phyloP scores from a whole-genome alignment of 257 asterid genomes.

The Jacaranda mimosifolia region DNA sequence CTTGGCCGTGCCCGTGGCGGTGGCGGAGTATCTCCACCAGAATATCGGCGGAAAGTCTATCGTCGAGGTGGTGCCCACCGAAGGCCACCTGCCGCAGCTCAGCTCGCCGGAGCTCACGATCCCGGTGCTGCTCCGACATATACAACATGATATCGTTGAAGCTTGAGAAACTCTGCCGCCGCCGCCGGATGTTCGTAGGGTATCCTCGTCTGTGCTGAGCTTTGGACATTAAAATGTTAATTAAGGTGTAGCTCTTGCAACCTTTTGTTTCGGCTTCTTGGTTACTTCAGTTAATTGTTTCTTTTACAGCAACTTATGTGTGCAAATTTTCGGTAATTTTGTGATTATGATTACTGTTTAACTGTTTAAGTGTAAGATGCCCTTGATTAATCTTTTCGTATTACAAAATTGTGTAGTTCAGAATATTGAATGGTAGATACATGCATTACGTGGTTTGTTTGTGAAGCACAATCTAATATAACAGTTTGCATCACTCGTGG shows the following conservation, averaged over 20 bases:
- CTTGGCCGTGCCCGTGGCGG: constrained; percentile 72
- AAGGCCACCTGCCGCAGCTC: constrained; percentile 83
- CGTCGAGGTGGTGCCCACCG: constrained; percentile 69
- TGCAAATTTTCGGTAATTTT: background rate
- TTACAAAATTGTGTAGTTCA: background rate
- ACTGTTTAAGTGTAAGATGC: too few species aligned
- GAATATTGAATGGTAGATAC: background rate
- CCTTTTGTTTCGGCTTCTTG: background rate
- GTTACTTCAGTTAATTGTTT: background rate
- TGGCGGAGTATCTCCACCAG: constrained; percentile 79
- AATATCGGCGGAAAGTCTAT: constrained; percentile 67
- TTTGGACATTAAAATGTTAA: background rate
- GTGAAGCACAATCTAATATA: background rate
- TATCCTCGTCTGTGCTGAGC: background rate
- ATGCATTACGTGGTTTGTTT: background rate
- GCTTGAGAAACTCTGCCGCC: background rate
- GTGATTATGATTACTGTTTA: background rate
- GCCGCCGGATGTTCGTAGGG: background rate
- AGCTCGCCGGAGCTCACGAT: constrained; percentile 67
- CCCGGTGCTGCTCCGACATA: constrained; percentile 73
- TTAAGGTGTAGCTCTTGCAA: background rate
- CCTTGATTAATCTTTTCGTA: too few species aligned
- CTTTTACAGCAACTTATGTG: background rate
- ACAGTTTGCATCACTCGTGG: background rate
- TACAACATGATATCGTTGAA: constrained; percentile 49